Evolutionary conservation across 208 protist species (phyloP).

Genomic region (Trypanosomatidae sp.): DNA sequence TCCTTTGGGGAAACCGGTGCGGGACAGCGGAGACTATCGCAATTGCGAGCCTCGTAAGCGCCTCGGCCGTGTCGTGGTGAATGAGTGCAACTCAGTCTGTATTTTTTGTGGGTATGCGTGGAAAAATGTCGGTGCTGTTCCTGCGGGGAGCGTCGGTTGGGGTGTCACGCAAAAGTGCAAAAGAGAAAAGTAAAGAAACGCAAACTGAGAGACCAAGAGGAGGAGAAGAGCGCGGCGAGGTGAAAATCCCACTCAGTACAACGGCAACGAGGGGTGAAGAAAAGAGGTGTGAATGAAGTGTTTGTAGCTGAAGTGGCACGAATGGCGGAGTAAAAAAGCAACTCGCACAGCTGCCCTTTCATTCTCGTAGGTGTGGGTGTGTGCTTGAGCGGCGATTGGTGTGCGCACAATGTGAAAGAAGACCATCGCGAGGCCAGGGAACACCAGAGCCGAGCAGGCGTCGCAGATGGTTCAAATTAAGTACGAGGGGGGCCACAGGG

Average conservation of each 20-base stretch:
- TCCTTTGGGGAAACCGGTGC: neutral
- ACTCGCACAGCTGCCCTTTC: neutral
- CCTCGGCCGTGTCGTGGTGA: too few species aligned
- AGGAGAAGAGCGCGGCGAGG: neutral
- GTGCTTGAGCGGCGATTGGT: too few species aligned
- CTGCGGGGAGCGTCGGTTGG: neutral
- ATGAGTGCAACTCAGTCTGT: neutral
- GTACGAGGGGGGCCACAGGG: neutral
- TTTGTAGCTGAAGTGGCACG: neutral
- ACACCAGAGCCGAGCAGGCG: neutral
- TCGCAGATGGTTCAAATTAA: neutral
- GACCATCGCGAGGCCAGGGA: neutral
- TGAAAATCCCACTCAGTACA: neutral
- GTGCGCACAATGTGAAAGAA: neutral
- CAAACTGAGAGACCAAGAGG: neutral
- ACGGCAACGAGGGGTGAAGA: neutral
- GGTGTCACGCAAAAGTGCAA: too few species aligned
- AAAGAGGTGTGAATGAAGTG: neutral
- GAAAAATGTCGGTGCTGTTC: too few species aligned
- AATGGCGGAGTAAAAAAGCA: neutral
- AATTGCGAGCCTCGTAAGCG: neutral
- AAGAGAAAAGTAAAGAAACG: neutral
- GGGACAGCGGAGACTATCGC: neutral
- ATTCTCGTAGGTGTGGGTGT: neutral
- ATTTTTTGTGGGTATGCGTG: neutral